Evolutionary conservation across 2,329 filamentous ascomycete genomes (phyloP), one percentile per base, ranked within the genome.

Genomic region (Xylariaceae sp.): DNA sequence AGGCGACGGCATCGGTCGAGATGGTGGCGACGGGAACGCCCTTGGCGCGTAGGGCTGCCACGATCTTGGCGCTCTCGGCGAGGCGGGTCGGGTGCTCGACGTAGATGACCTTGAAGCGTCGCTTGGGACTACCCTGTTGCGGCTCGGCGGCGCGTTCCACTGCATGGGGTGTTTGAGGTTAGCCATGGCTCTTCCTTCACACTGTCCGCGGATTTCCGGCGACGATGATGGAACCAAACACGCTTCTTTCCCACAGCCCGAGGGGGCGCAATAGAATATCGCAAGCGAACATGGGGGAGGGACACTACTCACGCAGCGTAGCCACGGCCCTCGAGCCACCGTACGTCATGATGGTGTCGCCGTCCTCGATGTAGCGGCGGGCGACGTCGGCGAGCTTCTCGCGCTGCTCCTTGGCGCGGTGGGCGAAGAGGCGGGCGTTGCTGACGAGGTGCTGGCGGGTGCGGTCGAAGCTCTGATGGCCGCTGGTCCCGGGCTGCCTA

Each of bases 1-100:
- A 90, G 26, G 87, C 89, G 8, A 89, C 80, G 3, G 85, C 85
- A 4, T 82, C 81, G 40, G 86, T 81, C 3, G 81, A 76, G 33
- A 97, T 88, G 1, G 84, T 86, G 12, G 90, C 87, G 3, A 97
- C 90, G 0, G 87, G 83, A 3, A 97, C 81, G 30, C 86, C 87
- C 57, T 81, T 81, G 3, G 73, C 74, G 37, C 90, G 76, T 36
- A 97, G 71, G 17, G 82, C 73, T 9, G 74, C 69, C 9, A 95
- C 85, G n/a, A 85, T 82, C 43, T 78, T 72, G 52, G 81, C 77
- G 50, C 83, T 85, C 64, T 91, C 87, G 18, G 72, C 53, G 40
- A 64, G 64, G 22, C 71, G 66, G 30, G 68, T 67, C 50, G 73
- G 73, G 58, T 81, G 76, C 15, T 83, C 69, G 15, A 87, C 81